Evolutionary conservation across 495 filamentous ascomycete species (phyloP).

Genomic region (Penicillium antarcticum): DNA sequence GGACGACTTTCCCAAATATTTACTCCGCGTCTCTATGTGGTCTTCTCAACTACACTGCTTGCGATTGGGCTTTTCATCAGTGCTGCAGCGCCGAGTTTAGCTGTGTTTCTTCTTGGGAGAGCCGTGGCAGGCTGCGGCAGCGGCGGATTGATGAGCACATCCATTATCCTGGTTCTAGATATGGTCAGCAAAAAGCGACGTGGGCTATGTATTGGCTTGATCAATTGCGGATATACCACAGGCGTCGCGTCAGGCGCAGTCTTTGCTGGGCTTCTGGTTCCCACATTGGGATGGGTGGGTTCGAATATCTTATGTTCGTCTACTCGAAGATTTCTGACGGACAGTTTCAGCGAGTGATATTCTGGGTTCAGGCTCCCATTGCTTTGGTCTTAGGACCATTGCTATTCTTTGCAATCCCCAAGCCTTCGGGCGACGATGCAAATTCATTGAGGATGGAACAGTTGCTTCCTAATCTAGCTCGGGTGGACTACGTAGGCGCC

Average conservation of each 20-base stretch:
- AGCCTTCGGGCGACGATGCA: constrained; percentile 21
- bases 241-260: constrained; percentile 70
- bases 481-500: constrained; percentile 68
- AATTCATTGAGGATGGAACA: constrained; percentile 17
- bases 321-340: neutral
- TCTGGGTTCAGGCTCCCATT: constrained; percentile 62
- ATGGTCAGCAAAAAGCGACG: constrained; percentile 58
- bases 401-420: constrained; percentile 58
- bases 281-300: constrained; percentile 65
- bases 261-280: constrained; percentile 61
- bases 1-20: constrained; percentile 69
- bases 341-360: constrained; percentile 55
- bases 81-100: constrained; percentile 51
- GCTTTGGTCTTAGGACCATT: constrained; percentile 53
- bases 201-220: constrained; percentile 66
- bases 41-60: constrained; percentile 54
- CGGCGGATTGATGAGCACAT: constrained; percentile 62
- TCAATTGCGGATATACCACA: constrained; percentile 63
- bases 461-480: constrained; percentile 47
- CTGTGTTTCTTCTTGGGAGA: constrained; percentile 62
- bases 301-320: neutral
- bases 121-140: constrained; percentile 62
- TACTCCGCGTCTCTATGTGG: constrained; percentile 57
- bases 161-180: constrained; percentile 67
- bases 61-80: constrained; percentile 61